Evolutionary conservation across 495 filamentous ascomycete species (phyloP).

Genomic region (Lepidopterella palustris): DNA sequence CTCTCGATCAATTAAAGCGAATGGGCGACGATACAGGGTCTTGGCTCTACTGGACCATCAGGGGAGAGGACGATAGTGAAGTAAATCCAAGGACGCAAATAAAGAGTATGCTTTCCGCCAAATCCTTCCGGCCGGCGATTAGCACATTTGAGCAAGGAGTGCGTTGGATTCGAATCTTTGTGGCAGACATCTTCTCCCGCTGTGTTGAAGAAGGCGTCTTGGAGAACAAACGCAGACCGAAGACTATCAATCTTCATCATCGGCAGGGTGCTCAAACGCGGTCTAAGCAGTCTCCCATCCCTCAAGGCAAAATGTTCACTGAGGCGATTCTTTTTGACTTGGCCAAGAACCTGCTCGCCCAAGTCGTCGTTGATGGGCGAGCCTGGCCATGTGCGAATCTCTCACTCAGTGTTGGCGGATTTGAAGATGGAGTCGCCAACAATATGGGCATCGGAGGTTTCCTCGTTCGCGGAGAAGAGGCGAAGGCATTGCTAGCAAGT

Average conservation of each 20-base stretch:
- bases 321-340: conserved; percentile 69
- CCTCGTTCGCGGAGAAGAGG: conserved; percentile 70
- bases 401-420: conserved; percentile 76
- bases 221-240: conserved; percentile 81
- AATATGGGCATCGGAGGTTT: conserved; percentile 85
- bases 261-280: conserved; percentile 62
- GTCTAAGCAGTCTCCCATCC: conserved; percentile 69
- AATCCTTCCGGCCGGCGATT: conserved; percentile 85
- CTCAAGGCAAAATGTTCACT: conserved; percentile 63
- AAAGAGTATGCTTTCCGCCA: conserved; percentile 97
- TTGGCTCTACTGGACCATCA: conserved; percentile 82
- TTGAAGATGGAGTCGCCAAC: conserved; percentile 77
- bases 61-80: conserved; percentile 80
- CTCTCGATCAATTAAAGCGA: conserved; percentile 70
- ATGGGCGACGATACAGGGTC: conserved; percentile 79
- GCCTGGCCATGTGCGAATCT: conserved; percentile 86
- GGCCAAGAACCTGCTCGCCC: conserved; percentile 65
- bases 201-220: conserved; percentile 87
- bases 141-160: conserved; percentile 71
- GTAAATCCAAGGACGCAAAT: conserved; percentile 89
- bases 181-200: conserved; percentile 83
- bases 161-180: conserved; percentile 88
- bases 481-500: conserved; percentile 43
- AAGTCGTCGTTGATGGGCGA: conserved; percentile 67
- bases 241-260: conserved; percentile 76